A percentile compares a stretch with the other conserved stretches of the same genome.
phyloP scores from a whole-genome alignment of 441 rosid genomes.

The Omphalea diandra region DNA sequence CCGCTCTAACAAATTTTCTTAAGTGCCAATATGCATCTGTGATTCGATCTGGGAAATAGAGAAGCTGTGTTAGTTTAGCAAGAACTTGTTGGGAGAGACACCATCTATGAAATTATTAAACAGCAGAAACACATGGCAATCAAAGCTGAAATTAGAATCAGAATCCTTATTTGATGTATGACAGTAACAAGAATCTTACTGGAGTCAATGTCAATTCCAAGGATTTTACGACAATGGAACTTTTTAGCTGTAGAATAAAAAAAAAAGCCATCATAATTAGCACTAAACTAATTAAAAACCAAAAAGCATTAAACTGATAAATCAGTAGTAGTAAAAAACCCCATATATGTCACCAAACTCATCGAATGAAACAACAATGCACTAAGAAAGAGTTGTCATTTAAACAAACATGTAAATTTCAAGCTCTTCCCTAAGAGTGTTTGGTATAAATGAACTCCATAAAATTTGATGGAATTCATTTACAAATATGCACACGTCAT shows the following conservation, averaged over 20 bases:
- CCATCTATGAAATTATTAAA: too few relatives aligned
- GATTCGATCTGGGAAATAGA: conserved; percentile 49
- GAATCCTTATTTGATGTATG: neutral
- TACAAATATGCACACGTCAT: too few relatives aligned
- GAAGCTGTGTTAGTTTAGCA: neutral
- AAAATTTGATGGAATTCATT: too few relatives aligned
- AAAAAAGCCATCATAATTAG: conserved; percentile 3
- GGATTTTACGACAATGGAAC: conserved; percentile 68
- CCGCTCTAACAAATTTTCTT: conserved; percentile 49
- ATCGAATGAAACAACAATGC: neutral
- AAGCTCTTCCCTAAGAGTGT: too few relatives aligned
- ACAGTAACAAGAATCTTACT: conserved; percentile 43
- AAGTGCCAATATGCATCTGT: conserved; percentile 77
- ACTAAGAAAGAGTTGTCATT: too few relatives aligned
- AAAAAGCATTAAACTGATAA: too few relatives aligned
- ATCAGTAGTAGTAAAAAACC: neutral
- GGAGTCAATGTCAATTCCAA: conserved; percentile 85
- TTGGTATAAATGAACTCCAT: too few relatives aligned
- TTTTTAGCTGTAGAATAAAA: conserved; percentile 57
- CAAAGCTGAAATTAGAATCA: neutral
- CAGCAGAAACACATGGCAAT: neutral
- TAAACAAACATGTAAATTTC: too few relatives aligned
- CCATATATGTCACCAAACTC: too few relatives aligned
- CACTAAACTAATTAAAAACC: neutral
- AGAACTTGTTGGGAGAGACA: neutral